Evolutionary conservation across 768 basidiomycete genomes (phyloP).

Genomic region (Leccinum variicolor): DNA sequence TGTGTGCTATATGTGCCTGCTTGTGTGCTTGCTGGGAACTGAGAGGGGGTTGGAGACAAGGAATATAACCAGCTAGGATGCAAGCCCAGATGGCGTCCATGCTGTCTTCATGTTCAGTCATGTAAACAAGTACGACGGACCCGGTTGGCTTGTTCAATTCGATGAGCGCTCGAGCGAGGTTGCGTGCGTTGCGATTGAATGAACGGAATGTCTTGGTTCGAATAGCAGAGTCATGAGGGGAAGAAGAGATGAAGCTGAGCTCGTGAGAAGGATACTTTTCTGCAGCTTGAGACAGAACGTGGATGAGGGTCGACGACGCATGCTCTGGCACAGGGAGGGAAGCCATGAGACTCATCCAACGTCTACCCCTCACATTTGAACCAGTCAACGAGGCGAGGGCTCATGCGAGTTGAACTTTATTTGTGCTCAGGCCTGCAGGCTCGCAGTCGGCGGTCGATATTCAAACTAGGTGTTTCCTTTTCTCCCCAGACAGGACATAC

Average conservation of each 20-base stretch:
- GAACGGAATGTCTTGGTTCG: constrained; percentile 14
- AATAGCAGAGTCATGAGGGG: not conserved
- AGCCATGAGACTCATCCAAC: too few relatives aligned
- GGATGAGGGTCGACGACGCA: too few relatives aligned
- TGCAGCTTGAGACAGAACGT: too few relatives aligned
- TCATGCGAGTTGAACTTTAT: too few relatives aligned
- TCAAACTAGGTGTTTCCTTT: too few relatives aligned
- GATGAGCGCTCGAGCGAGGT: constrained; percentile 15
- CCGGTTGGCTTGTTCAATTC: constrained; percentile 18
- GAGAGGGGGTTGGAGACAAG: constrained; percentile 28
- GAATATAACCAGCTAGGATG: constrained; percentile 26
- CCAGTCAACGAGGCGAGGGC: too few relatives aligned
- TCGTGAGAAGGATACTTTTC: not conserved
- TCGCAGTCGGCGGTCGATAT: too few relatives aligned
- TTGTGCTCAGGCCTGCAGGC: too few relatives aligned
- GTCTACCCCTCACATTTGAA: too few relatives aligned
- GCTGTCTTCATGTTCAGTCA: constrained; percentile 30
- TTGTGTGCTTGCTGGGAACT: constrained; percentile 30
- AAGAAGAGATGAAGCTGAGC: not conserved
- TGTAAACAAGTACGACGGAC: constrained; percentile 22
- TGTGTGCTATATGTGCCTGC: constrained; percentile 22
- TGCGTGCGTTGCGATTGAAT: constrained; percentile 17
- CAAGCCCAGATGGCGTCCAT: constrained; percentile 31
- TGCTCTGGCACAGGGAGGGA: too few relatives aligned
- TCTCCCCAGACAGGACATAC: too few relatives aligned